Conservation (phyloP, 768 basidiomycete genomes). For the Boletus coccyginus region DNA sequence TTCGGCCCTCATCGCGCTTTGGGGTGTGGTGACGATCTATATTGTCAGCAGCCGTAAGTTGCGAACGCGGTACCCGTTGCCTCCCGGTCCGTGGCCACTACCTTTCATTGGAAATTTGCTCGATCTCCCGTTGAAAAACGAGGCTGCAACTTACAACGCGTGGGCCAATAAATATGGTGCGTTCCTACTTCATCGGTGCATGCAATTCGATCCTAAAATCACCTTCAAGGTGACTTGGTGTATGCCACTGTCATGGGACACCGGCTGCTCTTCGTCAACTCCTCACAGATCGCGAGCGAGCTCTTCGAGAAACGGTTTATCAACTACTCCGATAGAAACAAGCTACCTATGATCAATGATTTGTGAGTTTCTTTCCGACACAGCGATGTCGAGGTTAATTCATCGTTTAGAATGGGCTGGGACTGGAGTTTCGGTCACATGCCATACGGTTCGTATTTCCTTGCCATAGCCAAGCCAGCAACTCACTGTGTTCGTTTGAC, state of each 20-base stretch:
- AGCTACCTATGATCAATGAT: conserved; percentile 49
- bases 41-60: conserved; percentile 12
- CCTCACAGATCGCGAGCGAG: conserved; percentile 44
- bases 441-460: conserved; percentile 40
- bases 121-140: conserved; percentile 40
- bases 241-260: conserved; percentile 51
- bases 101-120: conserved; percentile 54
- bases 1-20: conserved; percentile 21
- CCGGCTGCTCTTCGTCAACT: conserved; percentile 47
- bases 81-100: conserved; percentile 54
- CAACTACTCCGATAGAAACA: conserved; percentile 54
- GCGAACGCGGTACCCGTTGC: conserved; percentile 35
- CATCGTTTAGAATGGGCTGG: conserved; percentile 40
- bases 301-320: conserved; percentile 55
- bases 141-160: conserved; percentile 40
- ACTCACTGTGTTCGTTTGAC: neutral
- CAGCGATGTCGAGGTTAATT: neutral
- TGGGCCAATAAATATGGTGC: conserved; percentile 40
- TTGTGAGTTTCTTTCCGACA: conserved; percentile 32
- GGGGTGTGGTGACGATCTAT: conserved; percentile 17
- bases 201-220: neutral
- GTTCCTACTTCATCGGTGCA: neutral
- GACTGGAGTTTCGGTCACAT: conserved; percentile 57
- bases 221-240: conserved; percentile 45
- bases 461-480: neutral